A percentile compares a stretch with the other conserved stretches of the same genome.
Conservation (phyloP, 139 green algal species). For the Nannochloris sp. region DNA sequence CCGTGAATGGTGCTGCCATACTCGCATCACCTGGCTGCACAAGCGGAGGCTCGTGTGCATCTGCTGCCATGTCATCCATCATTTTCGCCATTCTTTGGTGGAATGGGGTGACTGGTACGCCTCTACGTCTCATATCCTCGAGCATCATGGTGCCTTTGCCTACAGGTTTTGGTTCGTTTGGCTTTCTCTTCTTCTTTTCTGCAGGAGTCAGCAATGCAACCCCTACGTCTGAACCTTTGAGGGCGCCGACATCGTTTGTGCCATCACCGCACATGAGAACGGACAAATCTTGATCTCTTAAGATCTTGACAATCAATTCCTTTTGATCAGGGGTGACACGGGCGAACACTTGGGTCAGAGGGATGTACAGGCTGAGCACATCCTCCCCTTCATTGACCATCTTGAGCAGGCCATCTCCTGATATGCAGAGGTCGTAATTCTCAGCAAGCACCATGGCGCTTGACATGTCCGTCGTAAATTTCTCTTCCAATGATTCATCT, state of each 20-base stretch:
- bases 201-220: constrained; percentile 67
- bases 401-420: constrained; percentile 69
- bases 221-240: constrained; percentile 85
- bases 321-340: constrained; percentile 92
- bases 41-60: constrained; percentile 30
- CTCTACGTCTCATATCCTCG: constrained; percentile 36
- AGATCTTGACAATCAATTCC: constrained; percentile 84
- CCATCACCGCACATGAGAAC: constrained; percentile 97
- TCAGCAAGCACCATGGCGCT: constrained; percentile 54
- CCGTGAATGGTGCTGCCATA: constrained; percentile 89
- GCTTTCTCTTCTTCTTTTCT: background rate
- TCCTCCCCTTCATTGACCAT: constrained; percentile 43
- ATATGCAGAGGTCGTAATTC: constrained; percentile 80
- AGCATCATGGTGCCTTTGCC: constrained; percentile 44
- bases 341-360: constrained; percentile 74
- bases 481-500: constrained; percentile 44
- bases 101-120: constrained; percentile 34
- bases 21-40: constrained; percentile 78
- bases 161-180: background rate
- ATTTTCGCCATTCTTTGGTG: constrained; percentile 55
- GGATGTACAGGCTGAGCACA: constrained; percentile 37
- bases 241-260: constrained; percentile 95
- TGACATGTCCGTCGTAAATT: constrained; percentile 35
- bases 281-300: constrained; percentile 53
- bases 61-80: constrained; percentile 64